Evolutionary conservation across 331 rosid species (phyloP), one percentile per base, ranked within the genome.

Genomic region (Quercus tomentella): DNA sequence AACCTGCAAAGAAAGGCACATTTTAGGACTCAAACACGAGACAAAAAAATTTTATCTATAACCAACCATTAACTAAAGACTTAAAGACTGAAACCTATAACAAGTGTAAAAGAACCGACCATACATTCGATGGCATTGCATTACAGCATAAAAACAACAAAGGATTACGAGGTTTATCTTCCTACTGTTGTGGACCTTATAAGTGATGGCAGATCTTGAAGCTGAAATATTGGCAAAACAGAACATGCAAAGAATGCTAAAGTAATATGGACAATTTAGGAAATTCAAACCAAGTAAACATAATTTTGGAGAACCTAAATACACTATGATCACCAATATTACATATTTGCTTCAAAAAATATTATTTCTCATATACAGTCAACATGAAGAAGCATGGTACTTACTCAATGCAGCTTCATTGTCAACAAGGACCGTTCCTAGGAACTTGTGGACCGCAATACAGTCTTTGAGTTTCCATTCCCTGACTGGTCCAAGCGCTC

Each of bases 381-480:
- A 7, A 10, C 54, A 33, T 8, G 66, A 20, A 33, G 7, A 11
- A 22, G 28, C 26, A 67, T 49, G 41, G 17, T 66, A 70, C 98
- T 90, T 84, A 96, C 99, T 89, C 73, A 77, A 80, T 76, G 96
- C 91, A 71, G 98, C 92, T 74, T 66, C 83, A 56, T 79, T 85
- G 67, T 96, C 98, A 76, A 35, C 75, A 75, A 91, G 85, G 57
- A 83, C 84, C 0, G 88, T 88, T 81, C 81, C 92, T 52, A 96
- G 93, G 79, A 96, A 93, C 79, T 83, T 90, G 88, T 89, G 93
- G 76, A 96, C 91, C 25, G 91, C 86, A 69, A 93, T 83, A 80
- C 88, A 91, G 77, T 96, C 99, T 81, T 81, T 86, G 37, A 96
- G 94, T 77, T 84, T 89, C 99, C 98, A 93, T 80, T 88, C 88